A percentile compares a stretch with the other conserved stretches of the same genome.
These are phyloP conservation scores for Colletotrichum sp. DNA, from an alignment of 2,329 filamentous ascomycete genomes.

Conservation along the genomic window DNA sequence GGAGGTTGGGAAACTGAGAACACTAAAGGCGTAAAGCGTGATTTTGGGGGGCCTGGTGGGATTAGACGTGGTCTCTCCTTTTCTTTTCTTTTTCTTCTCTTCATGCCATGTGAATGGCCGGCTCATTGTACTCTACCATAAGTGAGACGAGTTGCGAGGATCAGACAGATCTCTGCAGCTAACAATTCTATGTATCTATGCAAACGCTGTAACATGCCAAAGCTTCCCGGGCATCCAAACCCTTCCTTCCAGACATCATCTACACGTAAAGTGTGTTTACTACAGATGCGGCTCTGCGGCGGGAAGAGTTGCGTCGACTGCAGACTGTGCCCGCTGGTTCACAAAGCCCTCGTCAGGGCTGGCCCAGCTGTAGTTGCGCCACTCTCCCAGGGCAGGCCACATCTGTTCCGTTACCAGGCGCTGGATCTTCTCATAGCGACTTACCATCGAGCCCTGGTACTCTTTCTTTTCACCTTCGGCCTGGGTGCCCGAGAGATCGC, in stretches of 20 bases:
- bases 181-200: not conserved
- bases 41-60: not conserved
- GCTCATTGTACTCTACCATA: constrained; percentile 11
- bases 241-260: not conserved
- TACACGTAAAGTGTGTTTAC: not conserved
- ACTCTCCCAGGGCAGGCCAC: constrained; percentile 62
- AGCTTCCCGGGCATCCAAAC: not conserved
- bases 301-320: constrained; percentile 3
- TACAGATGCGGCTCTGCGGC: constrained; percentile 5
- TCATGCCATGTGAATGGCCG: constrained; percentile 3
- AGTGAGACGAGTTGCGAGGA: not conserved
- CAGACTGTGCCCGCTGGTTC: constrained; percentile 31
- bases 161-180: not conserved
- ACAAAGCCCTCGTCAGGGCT: constrained; percentile 57
- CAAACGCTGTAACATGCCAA: not conserved
- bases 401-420: constrained; percentile 47
- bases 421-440: constrained; percentile 31
- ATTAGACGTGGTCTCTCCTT: constrained; percentile 5
- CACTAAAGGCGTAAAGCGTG: constrained; percentile 17
- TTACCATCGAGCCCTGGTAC: constrained; percentile 23
- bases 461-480: constrained; percentile 22
- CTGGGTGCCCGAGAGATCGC: constrained; percentile 39
- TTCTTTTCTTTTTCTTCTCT: not conserved
- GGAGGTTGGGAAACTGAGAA: constrained; percentile 7
- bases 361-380: constrained; percentile 69